Evolutionary conservation across 2,329 filamentous ascomycete species (phyloP).

Genomic region (Capronia coronata): DNA sequence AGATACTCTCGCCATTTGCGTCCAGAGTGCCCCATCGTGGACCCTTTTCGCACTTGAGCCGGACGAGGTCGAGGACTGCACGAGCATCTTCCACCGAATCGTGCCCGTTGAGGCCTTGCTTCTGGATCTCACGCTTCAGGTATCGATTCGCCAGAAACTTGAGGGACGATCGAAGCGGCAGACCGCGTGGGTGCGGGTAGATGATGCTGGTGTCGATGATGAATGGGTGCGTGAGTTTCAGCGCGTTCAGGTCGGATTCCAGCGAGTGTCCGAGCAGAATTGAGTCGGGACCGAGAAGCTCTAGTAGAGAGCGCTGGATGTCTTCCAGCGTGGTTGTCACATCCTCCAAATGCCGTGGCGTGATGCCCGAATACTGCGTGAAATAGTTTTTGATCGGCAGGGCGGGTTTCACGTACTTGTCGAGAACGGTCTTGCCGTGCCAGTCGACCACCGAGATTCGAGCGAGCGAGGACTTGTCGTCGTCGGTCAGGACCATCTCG

Average conservation of each 20-base stretch:
- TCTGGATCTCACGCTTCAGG: conserved; percentile 80
- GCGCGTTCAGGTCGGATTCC: conserved; percentile 60
- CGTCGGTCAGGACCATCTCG: conserved; percentile 91
- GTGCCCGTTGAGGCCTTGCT: conserved; percentile 68
- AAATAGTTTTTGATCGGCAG: conserved; percentile 89
- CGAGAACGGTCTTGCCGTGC: conserved; percentile 72
- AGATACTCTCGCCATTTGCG: conserved; percentile 76
- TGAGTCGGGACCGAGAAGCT: conserved; percentile 52
- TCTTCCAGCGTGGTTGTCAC: conserved; percentile 78
- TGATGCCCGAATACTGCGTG: conserved; percentile 88
- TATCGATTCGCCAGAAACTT: conserved; percentile 87
- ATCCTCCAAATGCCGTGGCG: conserved; percentile 69
- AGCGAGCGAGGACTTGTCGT: conserved; percentile 73
- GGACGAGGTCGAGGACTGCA: conserved; percentile 86
- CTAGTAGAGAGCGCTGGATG: conserved; percentile 70
- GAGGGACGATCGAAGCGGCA: conserved; percentile 81
- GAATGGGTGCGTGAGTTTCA: conserved; percentile 84
- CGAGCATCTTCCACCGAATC: conserved; percentile 88
- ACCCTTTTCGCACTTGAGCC: conserved; percentile 92
- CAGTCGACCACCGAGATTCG: conserved; percentile 81
- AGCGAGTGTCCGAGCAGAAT: conserved; percentile 45
- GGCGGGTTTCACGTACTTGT: conserved; percentile 85
- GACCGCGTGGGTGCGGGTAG: conserved; percentile 83
- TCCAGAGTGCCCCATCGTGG: conserved; percentile 77
- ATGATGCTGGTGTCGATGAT: conserved; percentile 86